Evolutionary conservation across 805 yeast species (phyloP), one percentile per base, ranked within the genome.

Genomic region (Saccharomyces eubayanus): DNA sequence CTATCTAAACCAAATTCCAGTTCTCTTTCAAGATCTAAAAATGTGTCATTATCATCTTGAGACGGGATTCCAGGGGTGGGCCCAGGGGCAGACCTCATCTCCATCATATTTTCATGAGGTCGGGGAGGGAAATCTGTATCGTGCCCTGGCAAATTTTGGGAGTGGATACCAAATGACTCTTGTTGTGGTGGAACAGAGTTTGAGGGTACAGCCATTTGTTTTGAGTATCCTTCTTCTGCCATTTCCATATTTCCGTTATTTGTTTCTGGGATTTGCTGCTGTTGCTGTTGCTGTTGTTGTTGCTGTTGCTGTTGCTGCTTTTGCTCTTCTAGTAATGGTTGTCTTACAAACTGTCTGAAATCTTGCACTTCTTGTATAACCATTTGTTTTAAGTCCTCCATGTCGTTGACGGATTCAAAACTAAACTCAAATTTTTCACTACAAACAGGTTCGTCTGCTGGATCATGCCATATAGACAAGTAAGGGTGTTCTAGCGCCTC

Each of bases 401-500:
- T 77, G 59, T 89, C 96, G 59, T 88, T 89, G 16, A 85, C 85
- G 14, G 80, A 84, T 74, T 91, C 97, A 68, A 91, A 91, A 5
- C 87, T 76, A 67, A 91, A 91, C 65, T 91, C 96, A 68, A 91
- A 91, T 62, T 87, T 86, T 1, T 80, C 76, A 48, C 82, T 80
- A 67, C 97, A 89, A 49, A 78, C 84, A 6, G 91, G 91, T 71
- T 94, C 98, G 67, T 94, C 98, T 30, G 80, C 79, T 5, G 96
- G 94, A 69, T 90, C 96, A 66, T 89, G 97, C 91, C 97, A 94
- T 31, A 87, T 80, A 48, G 83, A 77, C 53, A 94, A 72, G 67
- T 92, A 94, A 8, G 97, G 96, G 71, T 94, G 99, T 56, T 76
- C 78, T 50, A 94, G 74, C 0, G 98, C 97, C 61, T 89, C 86